Conservation (phyloP, 2,329 filamentous ascomycete genomes). For the Claviceps pazoutovae region DNA sequence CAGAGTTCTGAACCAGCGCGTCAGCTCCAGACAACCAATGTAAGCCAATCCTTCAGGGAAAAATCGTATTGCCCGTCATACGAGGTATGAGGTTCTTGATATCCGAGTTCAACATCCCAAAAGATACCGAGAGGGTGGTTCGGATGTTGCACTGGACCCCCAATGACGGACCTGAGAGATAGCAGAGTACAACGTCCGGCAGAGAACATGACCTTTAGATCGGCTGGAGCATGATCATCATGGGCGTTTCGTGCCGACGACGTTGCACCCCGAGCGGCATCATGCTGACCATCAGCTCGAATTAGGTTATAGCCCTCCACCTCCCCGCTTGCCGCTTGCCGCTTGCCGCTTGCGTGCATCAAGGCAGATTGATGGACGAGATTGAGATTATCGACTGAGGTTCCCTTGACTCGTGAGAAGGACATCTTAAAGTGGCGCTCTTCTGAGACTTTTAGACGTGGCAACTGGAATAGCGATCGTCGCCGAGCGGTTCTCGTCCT, state of each 20-base stretch:
- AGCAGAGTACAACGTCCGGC: neutral
- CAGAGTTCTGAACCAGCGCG: neutral
- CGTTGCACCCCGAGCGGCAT: neutral
- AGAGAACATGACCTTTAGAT: neutral
- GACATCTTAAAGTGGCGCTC: neutral
- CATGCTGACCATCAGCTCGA: neutral
- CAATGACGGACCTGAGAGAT: constrained; percentile 1
- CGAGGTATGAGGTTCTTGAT: neutral
- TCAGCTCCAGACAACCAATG: neutral
- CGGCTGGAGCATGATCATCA: neutral
- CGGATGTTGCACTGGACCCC: constrained; percentile 3
- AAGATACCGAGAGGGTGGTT: constrained; percentile 2
- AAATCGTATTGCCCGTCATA: constrained; percentile 2
- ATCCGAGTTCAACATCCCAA: neutral
- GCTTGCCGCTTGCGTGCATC: neutral
- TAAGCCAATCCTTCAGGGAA: neutral
- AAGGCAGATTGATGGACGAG: neutral
- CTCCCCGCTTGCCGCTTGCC: neutral
- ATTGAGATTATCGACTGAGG: too few relatives aligned
- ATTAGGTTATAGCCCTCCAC: neutral
- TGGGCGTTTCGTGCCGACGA: neutral
- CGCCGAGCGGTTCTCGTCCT: neutral
- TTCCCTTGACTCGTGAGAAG: too few relatives aligned
- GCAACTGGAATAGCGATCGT: neutral
- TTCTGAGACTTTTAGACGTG: constrained; percentile 1